Evolutionary conservation across 768 basidiomycete species (phyloP).

Genomic region (Termitomyces sp.): DNA sequence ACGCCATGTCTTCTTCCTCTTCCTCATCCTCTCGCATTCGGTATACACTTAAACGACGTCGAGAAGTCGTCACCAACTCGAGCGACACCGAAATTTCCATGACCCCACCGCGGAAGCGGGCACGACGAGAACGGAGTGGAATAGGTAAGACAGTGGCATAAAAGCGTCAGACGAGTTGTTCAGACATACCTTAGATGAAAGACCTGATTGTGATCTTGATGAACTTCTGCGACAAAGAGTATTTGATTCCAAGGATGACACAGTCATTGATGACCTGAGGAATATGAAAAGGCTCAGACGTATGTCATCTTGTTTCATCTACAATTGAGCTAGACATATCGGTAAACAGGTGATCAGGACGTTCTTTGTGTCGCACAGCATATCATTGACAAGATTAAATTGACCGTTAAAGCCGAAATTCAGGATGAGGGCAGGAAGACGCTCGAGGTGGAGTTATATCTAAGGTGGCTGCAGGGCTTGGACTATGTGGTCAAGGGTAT

Average conservation of each 20-base stretch:
- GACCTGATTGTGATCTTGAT: constrained; percentile 13
- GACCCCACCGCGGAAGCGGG: constrained; percentile 15
- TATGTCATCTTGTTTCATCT: neutral
- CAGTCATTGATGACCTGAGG: constrained; percentile 13
- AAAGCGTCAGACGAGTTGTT: neutral
- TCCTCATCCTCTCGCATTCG: constrained; percentile 4
- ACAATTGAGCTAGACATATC: neutral
- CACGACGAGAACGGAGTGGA: constrained; percentile 7
- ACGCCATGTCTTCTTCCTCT: constrained; percentile 9
- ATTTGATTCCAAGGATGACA: constrained; percentile 9
- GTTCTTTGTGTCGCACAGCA: constrained; percentile 20
- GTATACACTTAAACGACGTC: constrained; percentile 9
- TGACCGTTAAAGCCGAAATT: constrained; percentile 23
- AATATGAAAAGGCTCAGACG: constrained; percentile 12
- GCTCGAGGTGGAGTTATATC: constrained; percentile 37
- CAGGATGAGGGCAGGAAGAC: constrained; percentile 21
- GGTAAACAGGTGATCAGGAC: constrained; percentile 14
- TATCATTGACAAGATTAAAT: constrained; percentile 27
- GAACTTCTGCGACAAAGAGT: constrained; percentile 13
- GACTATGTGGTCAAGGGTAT: constrained; percentile 31
- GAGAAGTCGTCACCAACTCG: constrained; percentile 5
- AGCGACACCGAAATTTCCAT: constrained; percentile 15
- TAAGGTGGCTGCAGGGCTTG: constrained; percentile 34
- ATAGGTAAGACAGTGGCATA: constrained; percentile 7
- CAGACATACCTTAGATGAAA: neutral